Evolutionary conservation across 208 protist genomes (phyloP).

Genomic region (Leishmania turanica): DNA sequence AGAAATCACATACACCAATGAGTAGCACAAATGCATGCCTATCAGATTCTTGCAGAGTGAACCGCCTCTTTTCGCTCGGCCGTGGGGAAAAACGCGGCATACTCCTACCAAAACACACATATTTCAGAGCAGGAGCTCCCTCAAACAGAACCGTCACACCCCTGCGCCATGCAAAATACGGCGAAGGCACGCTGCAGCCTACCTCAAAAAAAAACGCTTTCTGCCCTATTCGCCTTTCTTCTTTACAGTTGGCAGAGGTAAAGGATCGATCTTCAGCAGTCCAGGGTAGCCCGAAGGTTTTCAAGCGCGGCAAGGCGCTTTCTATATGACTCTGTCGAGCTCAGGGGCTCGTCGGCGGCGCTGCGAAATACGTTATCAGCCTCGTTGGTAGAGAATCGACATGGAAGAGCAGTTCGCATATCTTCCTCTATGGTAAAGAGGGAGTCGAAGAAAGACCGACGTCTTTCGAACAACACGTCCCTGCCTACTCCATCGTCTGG

Average conservation of each 20-base stretch:
- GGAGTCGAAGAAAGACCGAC: slow-evolving; percentile 29
- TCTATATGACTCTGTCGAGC: slow-evolving; percentile 7
- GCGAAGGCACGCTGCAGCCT: background rate
- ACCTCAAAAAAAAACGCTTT: background rate
- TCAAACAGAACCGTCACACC: background rate
- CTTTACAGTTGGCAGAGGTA: background rate
- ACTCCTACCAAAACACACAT: background rate
- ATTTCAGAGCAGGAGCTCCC: background rate
- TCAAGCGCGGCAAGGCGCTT: slow-evolving; percentile 13
- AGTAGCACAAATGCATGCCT: background rate
- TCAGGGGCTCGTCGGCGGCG: background rate
- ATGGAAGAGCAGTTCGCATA: slow-evolving; percentile 13
- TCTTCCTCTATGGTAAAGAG: slow-evolving; percentile 27
- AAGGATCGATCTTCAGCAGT: slow-evolving; percentile 14
- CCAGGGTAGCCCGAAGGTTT: slow-evolving; percentile 14
- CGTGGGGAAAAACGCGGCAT: background rate
- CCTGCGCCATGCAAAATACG: background rate
- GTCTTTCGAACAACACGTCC: slow-evolving; percentile 15
- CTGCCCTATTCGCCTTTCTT: background rate
- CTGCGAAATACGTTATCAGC: slow-evolving; percentile 6
- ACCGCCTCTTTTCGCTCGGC: background rate
- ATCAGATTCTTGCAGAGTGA: background rate
- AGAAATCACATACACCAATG: background rate
- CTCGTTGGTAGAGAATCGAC: slow-evolving; percentile 23
- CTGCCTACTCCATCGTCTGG: background rate